phyloP scores from a whole-genome alignment of 352 stramenopile genomes.

The Phytophthora citricola region DNA sequence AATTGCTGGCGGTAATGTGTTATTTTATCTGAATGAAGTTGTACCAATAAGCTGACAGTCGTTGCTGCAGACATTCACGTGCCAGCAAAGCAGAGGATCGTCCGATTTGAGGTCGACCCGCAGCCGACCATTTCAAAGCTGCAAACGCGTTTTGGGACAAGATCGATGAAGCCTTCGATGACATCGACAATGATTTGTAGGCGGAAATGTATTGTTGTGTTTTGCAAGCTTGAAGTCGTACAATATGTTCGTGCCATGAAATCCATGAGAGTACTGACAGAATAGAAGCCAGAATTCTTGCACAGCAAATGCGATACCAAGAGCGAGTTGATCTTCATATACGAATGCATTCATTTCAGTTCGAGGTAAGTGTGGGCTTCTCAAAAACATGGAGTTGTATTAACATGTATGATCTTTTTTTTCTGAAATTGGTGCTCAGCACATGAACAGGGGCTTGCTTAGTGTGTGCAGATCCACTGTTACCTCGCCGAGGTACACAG shows the following conservation, averaged over 20 bases:
- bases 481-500: too few species aligned
- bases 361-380: too few species aligned
- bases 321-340: too few species aligned
- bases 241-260: too few species aligned
- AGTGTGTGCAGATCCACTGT: too few species aligned
- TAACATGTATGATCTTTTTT: too few species aligned
- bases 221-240: too few species aligned
- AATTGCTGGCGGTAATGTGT: constrained; percentile 50
- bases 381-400: too few species aligned
- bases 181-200: constrained; percentile 60
- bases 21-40: neutral
- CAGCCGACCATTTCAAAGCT: constrained; percentile 59
- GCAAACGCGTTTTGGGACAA: constrained; percentile 74
- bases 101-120: constrained; percentile 64
- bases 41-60: neutral
- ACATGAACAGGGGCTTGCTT: too few species aligned
- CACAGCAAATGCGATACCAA: neutral
- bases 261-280: neutral
- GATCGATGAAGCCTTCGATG: constrained; percentile 74
- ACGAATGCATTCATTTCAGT: too few species aligned
- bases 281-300: neutral
- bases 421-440: too few species aligned
- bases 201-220: neutral
- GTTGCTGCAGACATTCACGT: constrained; percentile 63
- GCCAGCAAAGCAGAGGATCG: constrained; percentile 58